Percentiles rank a stretch among this genome's conserved stretches.
Evolutionary conservation across 257 asterid species (phyloP).

Genomic region (Scutellaria galericulata): DNA sequence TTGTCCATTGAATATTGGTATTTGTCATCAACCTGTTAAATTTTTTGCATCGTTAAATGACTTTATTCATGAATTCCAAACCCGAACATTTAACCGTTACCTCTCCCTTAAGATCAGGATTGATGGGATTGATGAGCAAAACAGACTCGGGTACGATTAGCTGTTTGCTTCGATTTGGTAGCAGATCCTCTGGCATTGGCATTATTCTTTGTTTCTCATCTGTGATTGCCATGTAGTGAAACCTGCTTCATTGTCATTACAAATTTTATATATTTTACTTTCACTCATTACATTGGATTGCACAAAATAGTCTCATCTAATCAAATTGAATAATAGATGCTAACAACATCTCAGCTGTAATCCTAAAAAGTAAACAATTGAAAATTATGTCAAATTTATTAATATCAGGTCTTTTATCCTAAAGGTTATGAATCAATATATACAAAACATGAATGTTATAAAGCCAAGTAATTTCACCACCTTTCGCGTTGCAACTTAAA

Average conservation of each 20-base stretch:
- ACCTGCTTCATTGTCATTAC: constrained; percentile 40
- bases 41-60: too few relatives aligned
- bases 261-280: too few relatives aligned
- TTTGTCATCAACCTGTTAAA: constrained; percentile 57
- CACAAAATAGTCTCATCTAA: too few relatives aligned
- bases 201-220: constrained; percentile 63
- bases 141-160: constrained; percentile 66
- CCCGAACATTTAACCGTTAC: constrained; percentile 18
- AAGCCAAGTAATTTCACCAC: constrained; percentile 41
- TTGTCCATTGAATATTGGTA: constrained; percentile 72
- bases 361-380: too few relatives aligned
- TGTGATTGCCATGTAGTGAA: constrained; percentile 66
- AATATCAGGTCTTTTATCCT: too few relatives aligned
- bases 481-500: constrained; percentile 53
- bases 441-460: too few relatives aligned
- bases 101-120: constrained; percentile 71
- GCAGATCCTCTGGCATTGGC: constrained; percentile 71
- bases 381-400: too few relatives aligned
- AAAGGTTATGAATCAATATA: too few relatives aligned
- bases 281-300: too few relatives aligned
- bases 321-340: too few relatives aligned
- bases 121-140: constrained; percentile 55
- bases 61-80: too few relatives aligned
- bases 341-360: too few relatives aligned
- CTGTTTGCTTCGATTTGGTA: constrained; percentile 52